phyloP scores from a whole-genome alignment of 305 asterid genomes.

The Solanum hybrid region DNA sequence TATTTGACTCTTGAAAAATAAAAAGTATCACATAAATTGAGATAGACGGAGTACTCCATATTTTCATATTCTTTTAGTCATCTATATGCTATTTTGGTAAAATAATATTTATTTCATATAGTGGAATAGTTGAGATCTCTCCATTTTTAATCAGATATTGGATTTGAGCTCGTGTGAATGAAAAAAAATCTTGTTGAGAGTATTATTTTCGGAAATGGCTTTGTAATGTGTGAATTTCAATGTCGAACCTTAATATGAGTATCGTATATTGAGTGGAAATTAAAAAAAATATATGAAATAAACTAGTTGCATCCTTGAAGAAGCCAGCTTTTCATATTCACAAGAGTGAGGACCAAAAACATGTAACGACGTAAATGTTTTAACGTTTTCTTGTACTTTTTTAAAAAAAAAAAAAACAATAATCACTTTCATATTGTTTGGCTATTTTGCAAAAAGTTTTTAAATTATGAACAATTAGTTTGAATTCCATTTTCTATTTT shows the following conservation, averaged over 20 bases:
- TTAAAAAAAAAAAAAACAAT: neutral
- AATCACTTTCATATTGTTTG: neutral
- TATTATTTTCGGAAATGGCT: fast-evolving
- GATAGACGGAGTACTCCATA: neutral
- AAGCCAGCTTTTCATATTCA: neutral
- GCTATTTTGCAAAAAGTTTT: neutral
- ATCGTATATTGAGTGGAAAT: neutral
- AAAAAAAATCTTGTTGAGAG: neutral
- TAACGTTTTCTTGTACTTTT: neutral
- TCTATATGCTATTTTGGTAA: neutral
- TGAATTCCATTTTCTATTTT: neutral
- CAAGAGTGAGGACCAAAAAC: neutral
- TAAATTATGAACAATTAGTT: neutral
- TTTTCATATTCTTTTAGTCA: too few species aligned
- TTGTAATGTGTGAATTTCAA: neutral
- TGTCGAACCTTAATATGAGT: neutral
- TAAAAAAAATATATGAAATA: neutral
- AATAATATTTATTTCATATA: neutral
- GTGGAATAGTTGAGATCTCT: neutral
- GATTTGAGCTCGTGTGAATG: neutral
- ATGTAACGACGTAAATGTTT: neutral
- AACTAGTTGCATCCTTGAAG: neutral
- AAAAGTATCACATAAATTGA: neutral
- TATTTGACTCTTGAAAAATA: neutral
- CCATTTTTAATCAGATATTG: neutral